These are phyloP conservation scores for Talaromyces sp. DNA, from an alignment of 2,329 filamentous ascomycete species.

Conservation along the genomic window DNA sequence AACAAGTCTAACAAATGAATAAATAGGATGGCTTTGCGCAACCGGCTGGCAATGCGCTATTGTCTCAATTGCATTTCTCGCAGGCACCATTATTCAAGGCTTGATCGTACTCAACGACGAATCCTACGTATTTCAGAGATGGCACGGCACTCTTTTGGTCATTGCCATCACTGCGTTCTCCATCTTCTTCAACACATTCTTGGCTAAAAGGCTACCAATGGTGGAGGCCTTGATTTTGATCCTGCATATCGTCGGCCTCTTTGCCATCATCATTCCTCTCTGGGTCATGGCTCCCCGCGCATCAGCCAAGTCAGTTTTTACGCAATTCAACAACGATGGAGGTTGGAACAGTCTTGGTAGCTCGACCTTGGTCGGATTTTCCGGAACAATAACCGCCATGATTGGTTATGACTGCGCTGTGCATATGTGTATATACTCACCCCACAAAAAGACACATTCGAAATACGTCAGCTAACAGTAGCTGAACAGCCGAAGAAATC, in stretches of 20 bases:
- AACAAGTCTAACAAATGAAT: background rate
- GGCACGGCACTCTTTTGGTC: slow-evolving; percentile 48
- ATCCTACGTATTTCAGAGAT: slow-evolving; percentile 41
- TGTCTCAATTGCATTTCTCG: slow-evolving; percentile 46
- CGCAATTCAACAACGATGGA: slow-evolving; percentile 41
- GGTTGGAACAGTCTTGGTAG: slow-evolving; percentile 41
- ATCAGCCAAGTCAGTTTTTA: slow-evolving; percentile 40
- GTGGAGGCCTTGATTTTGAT: slow-evolving; percentile 42
- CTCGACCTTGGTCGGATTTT: slow-evolving; percentile 43
- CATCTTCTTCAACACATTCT: slow-evolving; percentile 46
- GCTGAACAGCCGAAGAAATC: slow-evolving; percentile 39
- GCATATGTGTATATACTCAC: slow-evolving; percentile 45
- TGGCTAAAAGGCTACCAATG: slow-evolving; percentile 40
- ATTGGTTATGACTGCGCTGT: slow-evolving; percentile 38
- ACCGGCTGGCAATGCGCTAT: slow-evolving; percentile 49
- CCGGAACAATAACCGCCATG: slow-evolving; percentile 42
- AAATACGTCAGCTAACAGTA: slow-evolving; percentile 14
- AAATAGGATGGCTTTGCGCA: slow-evolving; percentile 43
- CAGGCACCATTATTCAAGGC: slow-evolving; percentile 48
- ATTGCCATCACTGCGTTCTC: slow-evolving; percentile 42
- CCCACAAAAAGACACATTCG: background rate
- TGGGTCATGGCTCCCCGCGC: slow-evolving; percentile 44
- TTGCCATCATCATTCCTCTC: slow-evolving; percentile 46
- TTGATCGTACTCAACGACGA: slow-evolving; percentile 46
- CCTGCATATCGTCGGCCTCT: slow-evolving; percentile 45